Percentiles rank a stretch among this genome's conserved stretches.
These are phyloP conservation scores for Kuraishia hungarica DNA, from an alignment of 805 yeast species.

Conservation along the genomic window DNA sequence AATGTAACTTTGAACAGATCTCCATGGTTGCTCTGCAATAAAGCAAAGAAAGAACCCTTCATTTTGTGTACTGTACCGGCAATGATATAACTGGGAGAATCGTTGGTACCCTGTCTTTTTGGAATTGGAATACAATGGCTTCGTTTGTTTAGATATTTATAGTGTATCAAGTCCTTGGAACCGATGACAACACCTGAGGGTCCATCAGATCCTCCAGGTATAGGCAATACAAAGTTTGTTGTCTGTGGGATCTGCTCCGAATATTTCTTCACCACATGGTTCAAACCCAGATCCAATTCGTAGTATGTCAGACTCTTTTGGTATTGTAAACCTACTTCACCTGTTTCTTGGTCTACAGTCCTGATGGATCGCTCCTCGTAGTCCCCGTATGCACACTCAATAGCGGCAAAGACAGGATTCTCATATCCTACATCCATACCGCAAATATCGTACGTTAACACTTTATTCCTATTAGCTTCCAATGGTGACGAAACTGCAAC, in stretches of 20 bases:
- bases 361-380: constrained; percentile 17
- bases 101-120: constrained; percentile 21
- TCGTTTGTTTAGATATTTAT: constrained; percentile 32
- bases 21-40: constrained; percentile 65
- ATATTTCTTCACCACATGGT: constrained; percentile 54
- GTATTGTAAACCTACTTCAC: constrained; percentile 6
- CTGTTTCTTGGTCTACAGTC: constrained; percentile 9
- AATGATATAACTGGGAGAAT: constrained; percentile 29
- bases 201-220: constrained; percentile 69
- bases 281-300: constrained; percentile 80
- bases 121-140: constrained; percentile 47
- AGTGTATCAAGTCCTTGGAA: constrained; percentile 43
- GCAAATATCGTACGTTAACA: constrained; percentile 42
- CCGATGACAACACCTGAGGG: constrained; percentile 66
- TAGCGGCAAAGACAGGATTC: constrained; percentile 76
- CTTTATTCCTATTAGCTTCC: constrained; percentile 47
- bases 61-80: constrained; percentile 58
- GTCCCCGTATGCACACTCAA: constrained; percentile 53
- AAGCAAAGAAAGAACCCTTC: constrained; percentile 53
- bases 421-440: constrained; percentile 73
- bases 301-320: constrained; percentile 48
- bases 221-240: constrained; percentile 47
- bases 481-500: constrained; percentile 63
- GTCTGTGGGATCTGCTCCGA: constrained; percentile 27
- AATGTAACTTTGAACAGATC: constrained; percentile 65